Evolutionary conservation across 495 filamentous ascomycete genomes (phyloP), one percentile per base, ranked within the genome.

Genomic region (Hypoxylon subgilvum): DNA sequence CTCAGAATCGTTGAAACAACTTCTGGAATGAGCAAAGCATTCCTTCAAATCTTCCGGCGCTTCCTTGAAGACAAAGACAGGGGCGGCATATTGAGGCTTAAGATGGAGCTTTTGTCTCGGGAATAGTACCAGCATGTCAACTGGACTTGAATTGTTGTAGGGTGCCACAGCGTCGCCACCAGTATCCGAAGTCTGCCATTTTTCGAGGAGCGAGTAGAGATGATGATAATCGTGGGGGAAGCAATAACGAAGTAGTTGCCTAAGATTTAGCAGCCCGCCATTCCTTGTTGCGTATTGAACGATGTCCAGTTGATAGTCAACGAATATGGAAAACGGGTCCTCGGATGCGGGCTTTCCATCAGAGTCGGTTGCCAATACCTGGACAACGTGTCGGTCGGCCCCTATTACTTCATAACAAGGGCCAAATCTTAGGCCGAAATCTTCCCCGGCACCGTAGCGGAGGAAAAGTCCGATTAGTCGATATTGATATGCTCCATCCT

Each of bases 271-370:
- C 2, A 46, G 1, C 1, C 41, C 55, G 3, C 23, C 34, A 5
- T 25, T 46, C 35, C 13, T 42, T 22, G 19, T 52, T 40, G 55
- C 47, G 8, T 46, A 46, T 8, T 16, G 25, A 21, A 52, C 41
- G 14, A 59, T 41, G 19, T 59, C 55, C 17, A 59, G 12, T 5
- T 32, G 32, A 19, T 47, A 59, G n/a, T 51, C 47, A 21, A 58
- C 23, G 19, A 10, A 46, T 19, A 46, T 14, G 0, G 31, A 31
- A n/a, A 2, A 22, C 8, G 1, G 23, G 6, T 12, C n/a, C 0
- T 3, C n/a, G 5, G 3, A 34, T 18, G 23, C 17, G 12, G 28
- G 10, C 35, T 21, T 14, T 5, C 44, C 38, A n/a, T 17, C 17
- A 10, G 6, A 19, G 38, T 31, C 12, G 9, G 8, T 8, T 8